A percentile compares a stretch with the other conserved stretches of the same genome.
phyloP scores from a whole-genome alignment of 192 early-diverging fungal species.

The Rhizoclosmatium globosum region DNA sequence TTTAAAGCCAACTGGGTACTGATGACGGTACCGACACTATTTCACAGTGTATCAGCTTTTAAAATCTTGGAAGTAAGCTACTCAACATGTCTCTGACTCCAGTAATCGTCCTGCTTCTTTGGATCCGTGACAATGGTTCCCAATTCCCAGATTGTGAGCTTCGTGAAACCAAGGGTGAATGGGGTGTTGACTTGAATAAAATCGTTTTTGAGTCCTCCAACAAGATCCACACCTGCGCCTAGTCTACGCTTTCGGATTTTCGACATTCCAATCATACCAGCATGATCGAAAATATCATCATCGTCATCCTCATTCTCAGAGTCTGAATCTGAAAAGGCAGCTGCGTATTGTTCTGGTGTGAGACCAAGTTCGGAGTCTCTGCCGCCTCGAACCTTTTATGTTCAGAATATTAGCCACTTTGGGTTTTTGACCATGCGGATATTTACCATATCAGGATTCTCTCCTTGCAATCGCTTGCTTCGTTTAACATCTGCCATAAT shows the following conservation, averaged over 20 bases:
- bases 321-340: slow-evolving; percentile 14
- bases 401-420: background rate
- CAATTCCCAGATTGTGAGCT: slow-evolving; percentile 35
- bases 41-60: too few species aligned
- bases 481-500: slow-evolving; percentile 20
- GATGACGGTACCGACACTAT: slow-evolving; percentile 41
- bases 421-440: background rate
- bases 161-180: slow-evolving; percentile 31
- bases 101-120: slow-evolving; percentile 20
- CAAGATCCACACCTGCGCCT: slow-evolving; percentile 28
- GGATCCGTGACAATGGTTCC: slow-evolving; percentile 29
- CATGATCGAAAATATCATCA: slow-evolving; percentile 34
- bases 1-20: slow-evolving; percentile 39
- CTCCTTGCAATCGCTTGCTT: slow-evolving; percentile 17
- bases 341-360: background rate
- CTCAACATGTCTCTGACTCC: slow-evolving; percentile 35
- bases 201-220: slow-evolving; percentile 19
- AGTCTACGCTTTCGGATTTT: slow-evolving; percentile 26
- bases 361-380: slow-evolving; percentile 10
- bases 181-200: slow-evolving; percentile 27
- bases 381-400: slow-evolving; percentile 9
- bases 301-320: slow-evolving; percentile 23
- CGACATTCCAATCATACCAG: slow-evolving; percentile 36
- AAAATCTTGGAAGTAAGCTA: background rate
- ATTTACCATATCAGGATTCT: background rate